Evolutionary conservation across 1,284 basidiomycete genomes (phyloP).

Genomic region (Trichosporon coremiiforme): DNA sequence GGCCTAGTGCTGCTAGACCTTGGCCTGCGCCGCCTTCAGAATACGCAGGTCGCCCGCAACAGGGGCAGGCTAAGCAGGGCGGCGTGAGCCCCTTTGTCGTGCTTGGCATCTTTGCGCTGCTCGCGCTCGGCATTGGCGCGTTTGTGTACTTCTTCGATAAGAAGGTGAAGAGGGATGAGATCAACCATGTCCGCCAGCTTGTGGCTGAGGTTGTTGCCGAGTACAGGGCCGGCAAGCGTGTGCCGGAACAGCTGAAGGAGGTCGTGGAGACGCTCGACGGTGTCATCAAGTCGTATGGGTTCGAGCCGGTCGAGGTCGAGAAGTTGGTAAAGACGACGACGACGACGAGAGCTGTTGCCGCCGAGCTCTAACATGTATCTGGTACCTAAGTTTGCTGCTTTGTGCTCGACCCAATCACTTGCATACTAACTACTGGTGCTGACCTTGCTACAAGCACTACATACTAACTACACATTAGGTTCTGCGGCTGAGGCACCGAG

Average conservation of each 20-base stretch:
- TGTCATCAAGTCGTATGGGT: neutral
- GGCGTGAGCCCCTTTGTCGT: neutral
- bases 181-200: neutral
- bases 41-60: neutral
- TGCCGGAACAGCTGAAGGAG: slow-evolving; percentile 9
- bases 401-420: no score
- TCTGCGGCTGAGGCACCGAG: neutral
- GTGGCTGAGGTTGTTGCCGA: neutral
- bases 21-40: neutral
- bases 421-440: no score
- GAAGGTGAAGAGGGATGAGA: neutral
- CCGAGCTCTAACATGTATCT: slow-evolving; percentile 2
- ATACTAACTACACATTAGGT: neutral
- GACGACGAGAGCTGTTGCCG: neutral
- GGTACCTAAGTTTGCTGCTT: neutral
- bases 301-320: neutral
- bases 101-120: neutral
- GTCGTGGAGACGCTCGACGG: neutral
- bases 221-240: neutral
- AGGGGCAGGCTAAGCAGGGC: neutral
- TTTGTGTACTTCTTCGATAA: slow-evolving; percentile 1
- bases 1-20: neutral
- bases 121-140: neutral
- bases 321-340: neutral
- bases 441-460: neutral